phyloP scores from a whole-genome alignment of 78 protist species.

The Anaeramoeba flamelloides region DNA sequence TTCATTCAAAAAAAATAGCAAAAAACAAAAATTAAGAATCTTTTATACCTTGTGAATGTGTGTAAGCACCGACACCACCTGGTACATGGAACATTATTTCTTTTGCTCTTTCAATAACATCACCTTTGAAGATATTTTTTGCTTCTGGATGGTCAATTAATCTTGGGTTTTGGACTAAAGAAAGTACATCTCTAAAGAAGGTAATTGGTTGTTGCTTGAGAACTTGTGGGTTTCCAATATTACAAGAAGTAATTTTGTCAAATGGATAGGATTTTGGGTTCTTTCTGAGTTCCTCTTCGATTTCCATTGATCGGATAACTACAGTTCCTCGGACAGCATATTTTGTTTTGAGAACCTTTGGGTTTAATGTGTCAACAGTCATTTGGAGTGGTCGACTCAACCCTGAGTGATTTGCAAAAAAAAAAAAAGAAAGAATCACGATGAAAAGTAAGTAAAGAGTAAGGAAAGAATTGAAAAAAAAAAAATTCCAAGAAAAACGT shows the following conservation, averaged over 20 bases:
- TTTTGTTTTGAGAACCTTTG: constrained; percentile 14
- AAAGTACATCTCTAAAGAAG: constrained; percentile 44
- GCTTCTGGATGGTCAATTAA: constrained; percentile 22
- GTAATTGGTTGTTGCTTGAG: constrained; percentile 82
- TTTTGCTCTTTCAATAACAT: constrained; percentile 36
- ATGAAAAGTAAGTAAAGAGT: no score
- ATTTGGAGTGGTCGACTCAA: no score
- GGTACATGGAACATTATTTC: background rate
- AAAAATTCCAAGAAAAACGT: no score
- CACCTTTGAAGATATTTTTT: constrained; percentile 40
- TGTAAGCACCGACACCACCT: constrained; percentile 67
- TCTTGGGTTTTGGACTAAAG: constrained; percentile 35
- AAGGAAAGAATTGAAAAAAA: no score
- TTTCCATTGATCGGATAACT: constrained; percentile 20
- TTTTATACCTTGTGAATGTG: constrained; percentile 62
- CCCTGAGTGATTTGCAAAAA: no score
- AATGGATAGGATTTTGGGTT: constrained; percentile 32
- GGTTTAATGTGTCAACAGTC: constrained; percentile 11
- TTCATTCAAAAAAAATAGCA: no score
- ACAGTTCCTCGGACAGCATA: constrained; percentile 64
- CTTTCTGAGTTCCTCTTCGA: constrained; percentile 14
- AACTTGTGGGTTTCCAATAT: constrained; percentile 97
- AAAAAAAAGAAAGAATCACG: no score
- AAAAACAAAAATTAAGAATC: no score
- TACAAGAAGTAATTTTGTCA: constrained; percentile 68